Conservation (phyloP, 2,329 filamentous ascomycete species). For the Orbilia brochopaga region DNA sequence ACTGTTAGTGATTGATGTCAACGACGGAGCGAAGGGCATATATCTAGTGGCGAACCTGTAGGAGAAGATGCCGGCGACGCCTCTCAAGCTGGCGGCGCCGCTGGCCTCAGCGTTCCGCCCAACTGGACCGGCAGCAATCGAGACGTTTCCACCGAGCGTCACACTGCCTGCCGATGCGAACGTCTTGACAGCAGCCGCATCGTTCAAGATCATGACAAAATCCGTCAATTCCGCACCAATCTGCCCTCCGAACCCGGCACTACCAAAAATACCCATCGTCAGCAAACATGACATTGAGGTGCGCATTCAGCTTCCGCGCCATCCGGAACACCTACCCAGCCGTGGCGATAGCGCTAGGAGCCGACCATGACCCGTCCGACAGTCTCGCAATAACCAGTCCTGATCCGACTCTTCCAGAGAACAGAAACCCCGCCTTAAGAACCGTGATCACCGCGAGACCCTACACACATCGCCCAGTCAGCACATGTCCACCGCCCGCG, state of each 20-base stretch:
- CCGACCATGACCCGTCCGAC: constrained; percentile 78
- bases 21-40: too few relatives aligned
- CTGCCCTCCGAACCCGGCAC: constrained; percentile 82
- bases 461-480: constrained; percentile 57
- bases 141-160: constrained; percentile 94
- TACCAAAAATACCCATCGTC: constrained; percentile 16
- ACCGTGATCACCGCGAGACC: constrained; percentile 85
- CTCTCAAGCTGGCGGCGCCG: constrained; percentile 86
- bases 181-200: constrained; percentile 83
- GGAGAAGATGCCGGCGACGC: constrained; percentile 89
- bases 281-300: constrained; percentile 8
- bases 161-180: constrained; percentile 91
- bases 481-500: neutral
- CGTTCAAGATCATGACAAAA: constrained; percentile 98
- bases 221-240: constrained; percentile 87
- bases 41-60: too few relatives aligned
- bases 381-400: constrained; percentile 81
- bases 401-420: constrained; percentile 79
- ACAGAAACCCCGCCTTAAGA: constrained; percentile 84
- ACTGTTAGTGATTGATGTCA: constrained; percentile 24
- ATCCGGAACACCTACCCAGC: constrained; percentile 61
- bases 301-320: neutral
- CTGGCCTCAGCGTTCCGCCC: constrained; percentile 95
- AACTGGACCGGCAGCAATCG: constrained; percentile 89
- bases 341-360: constrained; percentile 79